A percentile compares a stretch with the other conserved stretches of the same genome.
phyloP scores from a whole-genome alignment of 805 yeast genomes.

The Yamadazyma laniorum region DNA sequence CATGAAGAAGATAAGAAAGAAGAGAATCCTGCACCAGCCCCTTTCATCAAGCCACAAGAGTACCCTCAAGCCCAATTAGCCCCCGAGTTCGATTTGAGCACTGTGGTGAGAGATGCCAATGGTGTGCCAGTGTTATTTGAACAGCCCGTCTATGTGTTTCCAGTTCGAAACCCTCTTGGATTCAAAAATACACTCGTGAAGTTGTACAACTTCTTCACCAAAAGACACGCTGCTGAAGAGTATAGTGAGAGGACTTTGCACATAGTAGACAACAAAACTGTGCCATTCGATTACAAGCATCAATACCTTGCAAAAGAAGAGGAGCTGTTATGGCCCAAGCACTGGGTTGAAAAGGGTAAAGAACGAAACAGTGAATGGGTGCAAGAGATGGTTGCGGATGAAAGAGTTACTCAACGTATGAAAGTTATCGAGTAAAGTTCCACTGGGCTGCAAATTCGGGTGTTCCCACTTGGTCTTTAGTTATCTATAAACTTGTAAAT shows the following conservation, averaged over 20 bases:
- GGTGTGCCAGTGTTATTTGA: slow-evolving; percentile 60
- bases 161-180: slow-evolving; percentile 78
- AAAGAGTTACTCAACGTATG: slow-evolving; percentile 55
- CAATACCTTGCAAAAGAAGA: slow-evolving; percentile 51
- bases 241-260: slow-evolving; percentile 55
- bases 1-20: slow-evolving; percentile 18
- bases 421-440: slow-evolving; percentile 1
- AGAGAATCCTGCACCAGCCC: slow-evolving; percentile 38
- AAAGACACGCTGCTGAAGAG: slow-evolving; percentile 66
- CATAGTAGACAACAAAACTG: slow-evolving; percentile 47
- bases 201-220: slow-evolving; percentile 73
- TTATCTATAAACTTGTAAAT: too few species aligned
- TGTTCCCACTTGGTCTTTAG: too few species aligned
- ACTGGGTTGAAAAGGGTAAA: slow-evolving; percentile 77
- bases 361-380: slow-evolving; percentile 86
- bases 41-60: slow-evolving; percentile 57
- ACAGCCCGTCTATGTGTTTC: slow-evolving; percentile 75
- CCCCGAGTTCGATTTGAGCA: slow-evolving; percentile 50
- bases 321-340: slow-evolving; percentile 82
- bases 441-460: too few species aligned
- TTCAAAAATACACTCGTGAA: slow-evolving; percentile 74
- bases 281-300: slow-evolving; percentile 53
- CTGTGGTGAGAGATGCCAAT: slow-evolving; percentile 28
- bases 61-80: slow-evolving; percentile 57
- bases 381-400: slow-evolving; percentile 67